Percentiles rank a stretch among this genome's conserved stretches.
phyloP scores from a whole-genome alignment of 768 basidiomycete species.

The Pilatotrama ljubarskyi region DNA sequence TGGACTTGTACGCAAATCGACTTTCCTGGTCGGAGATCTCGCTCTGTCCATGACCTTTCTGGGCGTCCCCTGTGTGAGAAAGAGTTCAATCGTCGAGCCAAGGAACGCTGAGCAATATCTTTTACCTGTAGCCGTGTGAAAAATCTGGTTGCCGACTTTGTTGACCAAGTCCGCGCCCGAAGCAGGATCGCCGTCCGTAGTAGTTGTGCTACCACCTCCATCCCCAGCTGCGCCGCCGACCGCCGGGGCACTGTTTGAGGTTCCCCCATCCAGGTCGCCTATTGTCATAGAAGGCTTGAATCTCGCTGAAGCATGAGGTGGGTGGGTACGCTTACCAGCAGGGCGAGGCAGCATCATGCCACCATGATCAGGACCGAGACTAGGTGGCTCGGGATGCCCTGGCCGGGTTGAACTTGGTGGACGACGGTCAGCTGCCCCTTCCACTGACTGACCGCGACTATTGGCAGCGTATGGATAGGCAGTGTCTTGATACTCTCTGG shows the following conservation, averaged over 20 bases:
- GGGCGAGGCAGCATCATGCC: not conserved
- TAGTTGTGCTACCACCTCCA: conserved; percentile 1
- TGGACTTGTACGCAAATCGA: not conserved
- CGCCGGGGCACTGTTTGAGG: conserved; percentile 8
- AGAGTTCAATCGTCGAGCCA: not conserved
- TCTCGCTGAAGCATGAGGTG: too few species aligned
- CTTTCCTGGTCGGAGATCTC: not conserved
- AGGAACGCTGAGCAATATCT: not conserved
- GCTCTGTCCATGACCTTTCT: not conserved
- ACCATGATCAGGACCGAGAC: not conserved
- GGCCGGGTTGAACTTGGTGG: not conserved
- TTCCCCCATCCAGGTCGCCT: conserved; percentile 4
- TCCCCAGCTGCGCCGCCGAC: conserved; percentile 8
- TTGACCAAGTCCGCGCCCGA: not conserved
- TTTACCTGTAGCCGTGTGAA: not conserved
- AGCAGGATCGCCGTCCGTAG: conserved; percentile 1
- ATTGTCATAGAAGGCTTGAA: too few species aligned
- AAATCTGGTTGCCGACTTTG: not conserved
- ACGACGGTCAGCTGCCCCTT: not conserved
- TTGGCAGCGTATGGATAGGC: not conserved
- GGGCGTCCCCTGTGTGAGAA: not conserved
- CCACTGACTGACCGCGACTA: not conserved
- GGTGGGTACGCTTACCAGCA: not conserved
- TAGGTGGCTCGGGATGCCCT: not conserved
- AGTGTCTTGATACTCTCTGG: not conserved